Conservation (phyloP, 73 alveolate genomes). For the Effrenium voratum region DNA sequence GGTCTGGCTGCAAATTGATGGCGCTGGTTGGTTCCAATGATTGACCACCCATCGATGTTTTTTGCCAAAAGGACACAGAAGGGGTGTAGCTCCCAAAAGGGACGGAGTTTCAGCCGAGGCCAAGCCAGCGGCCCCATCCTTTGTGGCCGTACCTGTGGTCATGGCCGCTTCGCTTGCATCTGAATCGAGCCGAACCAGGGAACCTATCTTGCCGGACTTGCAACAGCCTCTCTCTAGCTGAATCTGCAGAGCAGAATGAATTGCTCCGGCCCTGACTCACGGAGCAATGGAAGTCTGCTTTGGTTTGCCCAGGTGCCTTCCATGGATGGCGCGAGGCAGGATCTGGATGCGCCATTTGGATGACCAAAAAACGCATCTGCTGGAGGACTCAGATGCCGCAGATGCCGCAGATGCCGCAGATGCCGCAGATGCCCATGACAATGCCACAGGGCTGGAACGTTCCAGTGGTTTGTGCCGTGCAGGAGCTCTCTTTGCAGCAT, state of each 20-base stretch:
- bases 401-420: background rate
- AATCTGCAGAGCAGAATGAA: too few species aligned
- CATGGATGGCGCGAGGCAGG: background rate
- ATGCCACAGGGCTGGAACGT: constrained; percentile 55
- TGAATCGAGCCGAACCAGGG: too few species aligned
- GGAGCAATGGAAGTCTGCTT: too few species aligned
- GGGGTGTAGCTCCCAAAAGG: background rate
- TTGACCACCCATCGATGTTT: background rate
- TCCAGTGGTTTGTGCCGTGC: constrained; percentile 65
- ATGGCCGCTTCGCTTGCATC: background rate
- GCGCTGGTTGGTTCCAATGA: too few species aligned
- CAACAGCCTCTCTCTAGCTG: too few species aligned
- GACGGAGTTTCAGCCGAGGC: background rate
- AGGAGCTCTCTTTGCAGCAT: too few species aligned
- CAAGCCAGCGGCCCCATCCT: constrained; percentile 1
- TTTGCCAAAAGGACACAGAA: background rate
- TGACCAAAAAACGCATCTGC: background rate
- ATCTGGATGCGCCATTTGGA: background rate
- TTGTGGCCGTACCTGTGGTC: constrained; percentile 24
- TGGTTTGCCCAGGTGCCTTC: background rate
- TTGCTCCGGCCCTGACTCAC: too few species aligned
- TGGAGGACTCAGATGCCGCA: background rate
- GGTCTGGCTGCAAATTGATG: too few species aligned
- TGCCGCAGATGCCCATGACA: background rate
- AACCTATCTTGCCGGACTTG: too few species aligned